Evolutionary conservation across 163 green algal genomes (phyloP).

Genomic region (Scenedesmus sp.): DNA sequence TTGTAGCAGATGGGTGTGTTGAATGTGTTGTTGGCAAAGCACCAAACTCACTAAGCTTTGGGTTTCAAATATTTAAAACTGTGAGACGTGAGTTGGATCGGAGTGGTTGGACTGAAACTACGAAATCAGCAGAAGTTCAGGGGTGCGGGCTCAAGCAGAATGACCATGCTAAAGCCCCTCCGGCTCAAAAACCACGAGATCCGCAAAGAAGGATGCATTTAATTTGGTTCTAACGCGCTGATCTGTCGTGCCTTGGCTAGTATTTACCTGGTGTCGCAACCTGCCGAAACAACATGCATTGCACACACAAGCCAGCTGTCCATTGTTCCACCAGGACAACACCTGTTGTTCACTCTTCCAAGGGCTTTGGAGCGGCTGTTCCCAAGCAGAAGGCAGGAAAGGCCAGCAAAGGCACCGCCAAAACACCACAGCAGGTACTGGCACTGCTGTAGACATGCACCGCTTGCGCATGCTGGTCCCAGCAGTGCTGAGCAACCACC

Average conservation of each 20-base stretch:
- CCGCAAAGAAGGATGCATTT: not conserved
- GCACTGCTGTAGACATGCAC: not conserved
- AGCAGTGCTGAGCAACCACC: no score
- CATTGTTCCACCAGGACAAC: not conserved
- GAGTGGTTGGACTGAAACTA: no score
- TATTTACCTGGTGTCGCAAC: not conserved
- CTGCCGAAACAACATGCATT: not conserved
- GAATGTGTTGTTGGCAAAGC: not conserved
- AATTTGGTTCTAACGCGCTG: not conserved
- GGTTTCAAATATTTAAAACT: no score
- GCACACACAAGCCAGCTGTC: not conserved
- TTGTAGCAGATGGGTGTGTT: not conserved
- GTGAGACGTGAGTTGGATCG: no score
- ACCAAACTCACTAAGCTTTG: not conserved
- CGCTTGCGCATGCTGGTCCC: not conserved
- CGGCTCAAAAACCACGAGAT: not conserved
- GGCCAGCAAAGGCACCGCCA: slow-evolving; percentile 11
- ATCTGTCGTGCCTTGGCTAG: not conserved
- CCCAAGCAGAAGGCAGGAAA: slow-evolving; percentile 12
- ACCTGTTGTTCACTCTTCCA: not conserved
- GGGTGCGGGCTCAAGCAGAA: not conserved
- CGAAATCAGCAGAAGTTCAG: slow-evolving; percentile 3
- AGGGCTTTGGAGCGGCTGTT: slow-evolving; percentile 26
- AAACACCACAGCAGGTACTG: slow-evolving; percentile 15
- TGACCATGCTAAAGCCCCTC: not conserved